Conservation (phyloP, 371 early-diverging fungal genomes). For the Racocetra persica region DNA sequence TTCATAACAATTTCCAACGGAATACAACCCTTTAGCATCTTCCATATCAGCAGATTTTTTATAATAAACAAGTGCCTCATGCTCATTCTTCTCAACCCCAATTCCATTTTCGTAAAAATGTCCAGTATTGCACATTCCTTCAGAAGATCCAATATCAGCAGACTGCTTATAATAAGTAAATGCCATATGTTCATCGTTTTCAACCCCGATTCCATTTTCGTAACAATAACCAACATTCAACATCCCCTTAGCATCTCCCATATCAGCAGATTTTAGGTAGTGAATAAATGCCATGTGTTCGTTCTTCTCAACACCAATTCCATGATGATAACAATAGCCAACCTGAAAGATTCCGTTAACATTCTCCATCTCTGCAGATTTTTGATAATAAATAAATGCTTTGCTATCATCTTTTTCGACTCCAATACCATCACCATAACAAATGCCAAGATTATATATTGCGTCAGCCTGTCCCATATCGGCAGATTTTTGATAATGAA, state of each 20-base stretch:
- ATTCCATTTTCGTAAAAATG: conserved; percentile 83
- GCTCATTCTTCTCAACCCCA: conserved; percentile 65
- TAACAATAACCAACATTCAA: no score
- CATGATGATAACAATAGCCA: conserved; percentile 63
- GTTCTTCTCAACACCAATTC: conserved; percentile 60
- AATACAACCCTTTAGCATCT: conserved; percentile 72
- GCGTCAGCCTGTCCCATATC: conserved; percentile 76
- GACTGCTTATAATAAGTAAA: no score
- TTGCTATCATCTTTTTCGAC: conserved; percentile 66
- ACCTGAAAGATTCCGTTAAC: conserved; percentile 74
- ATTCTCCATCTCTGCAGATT: conserved; percentile 78
- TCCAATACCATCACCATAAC: conserved; percentile 86
- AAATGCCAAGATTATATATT: conserved; percentile 69
- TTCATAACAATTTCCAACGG: conserved; percentile 78
- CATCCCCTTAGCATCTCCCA: no score
- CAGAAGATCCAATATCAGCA: no score
- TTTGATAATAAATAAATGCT: conserved; percentile 77
- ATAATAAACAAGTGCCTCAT: conserved; percentile 82
- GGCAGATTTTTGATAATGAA: conserved; percentile 74
- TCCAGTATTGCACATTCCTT: conserved; percentile 55
- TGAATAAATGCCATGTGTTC: no score
- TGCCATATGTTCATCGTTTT: no score
- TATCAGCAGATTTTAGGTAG: no score
- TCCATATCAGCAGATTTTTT: conserved; percentile 74
- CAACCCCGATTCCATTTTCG: no score